Evolutionary conservation across 1,284 basidiomycete genomes (phyloP), one percentile per base, ranked within the genome.

Genomic region (Microbotryomycetes sp.): DNA sequence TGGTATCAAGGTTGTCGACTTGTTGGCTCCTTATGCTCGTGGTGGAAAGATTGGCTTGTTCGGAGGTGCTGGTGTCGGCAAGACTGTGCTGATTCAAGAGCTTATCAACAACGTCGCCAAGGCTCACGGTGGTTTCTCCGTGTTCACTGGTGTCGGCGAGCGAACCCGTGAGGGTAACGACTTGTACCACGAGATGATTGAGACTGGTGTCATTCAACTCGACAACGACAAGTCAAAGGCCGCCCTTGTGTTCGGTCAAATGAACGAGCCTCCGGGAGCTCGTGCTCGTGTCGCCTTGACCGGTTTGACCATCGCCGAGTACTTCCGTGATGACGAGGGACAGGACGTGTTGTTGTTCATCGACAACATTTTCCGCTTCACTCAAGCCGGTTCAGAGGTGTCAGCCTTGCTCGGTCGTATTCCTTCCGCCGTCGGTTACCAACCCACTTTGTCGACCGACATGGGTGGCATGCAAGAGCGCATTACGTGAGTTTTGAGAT

Each of bases 91-190:
- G 79, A 97, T 97, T 79, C 78, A 79, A 71, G 65, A 97, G 79
- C 86, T 98, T 75, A 98, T 98, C 82, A 97, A 98, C 87, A 97
- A 98, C 83, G 92, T 98, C 77, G 94, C 94, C 77, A 98, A 97
- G 83, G 94, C 94, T 62, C 94, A 97, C 80, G 94, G 94, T 92
- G 94, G 94, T 92, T 97, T 96, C 88, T 98, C 94, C 56, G 97
- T 97, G 79, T 97, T 97, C 86, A 96, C 93, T 76, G 91, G 92
- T 87, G 92, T 96, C 79, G 94, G 94, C 75, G 94, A 98, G 81
- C 91, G 94, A 81, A 98, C 94, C 71, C 94, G 94, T 84, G 94
- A 98, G 86, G 94, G 94, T 81, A 98, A 98, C 83, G 94, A 98
- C 83, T 82, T 98, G 74, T 98, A 98, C 84, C 93, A 97, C 81